These are phyloP conservation scores for Coemansia sp. DNA, from an alignment of 192 early-diverging fungal species.

Conservation along the genomic window DNA sequence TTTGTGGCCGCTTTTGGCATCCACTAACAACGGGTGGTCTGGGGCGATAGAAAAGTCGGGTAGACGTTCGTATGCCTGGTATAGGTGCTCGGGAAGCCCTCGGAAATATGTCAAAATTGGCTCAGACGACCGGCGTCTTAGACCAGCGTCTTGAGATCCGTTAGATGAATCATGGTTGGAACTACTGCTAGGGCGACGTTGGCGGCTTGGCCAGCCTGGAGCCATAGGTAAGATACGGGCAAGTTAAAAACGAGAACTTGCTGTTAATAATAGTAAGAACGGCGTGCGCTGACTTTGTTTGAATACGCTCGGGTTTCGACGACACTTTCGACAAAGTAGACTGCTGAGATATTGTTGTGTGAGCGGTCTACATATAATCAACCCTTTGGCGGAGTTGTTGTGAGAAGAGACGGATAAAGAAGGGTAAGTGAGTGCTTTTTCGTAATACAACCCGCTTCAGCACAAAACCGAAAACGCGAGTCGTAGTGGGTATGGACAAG, in stretches of 20 bases:
- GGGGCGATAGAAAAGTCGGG: neutral
- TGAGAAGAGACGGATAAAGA: neutral
- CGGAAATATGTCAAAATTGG: neutral
- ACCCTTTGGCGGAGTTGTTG: neutral
- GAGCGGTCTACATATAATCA: slow-evolving; percentile 3
- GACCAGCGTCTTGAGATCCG: neutral
- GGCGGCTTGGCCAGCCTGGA: neutral
- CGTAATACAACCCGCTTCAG: too few species aligned
- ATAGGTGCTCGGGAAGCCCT: slow-evolving; percentile 42
- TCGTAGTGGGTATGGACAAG: neutral
- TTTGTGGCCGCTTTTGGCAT: slow-evolving; percentile 17
- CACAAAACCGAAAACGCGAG: neutral
- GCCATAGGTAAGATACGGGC: neutral
- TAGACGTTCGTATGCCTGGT: slow-evolving; percentile 23
- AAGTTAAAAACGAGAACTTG: too few species aligned
- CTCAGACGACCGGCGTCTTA: neutral
- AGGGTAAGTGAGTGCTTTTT: neutral
- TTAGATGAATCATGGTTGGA: neutral
- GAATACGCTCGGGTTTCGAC: neutral
- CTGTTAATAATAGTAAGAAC: neutral
- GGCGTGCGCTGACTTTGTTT: neutral
- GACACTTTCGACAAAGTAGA: neutral
- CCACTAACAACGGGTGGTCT: slow-evolving; percentile 24
- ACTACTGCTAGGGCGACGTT: neutral
- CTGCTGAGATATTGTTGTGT: neutral